phyloP scores from a whole-genome alignment of 2,329 filamentous ascomycete genomes.

The Elsinoe perseae region DNA sequence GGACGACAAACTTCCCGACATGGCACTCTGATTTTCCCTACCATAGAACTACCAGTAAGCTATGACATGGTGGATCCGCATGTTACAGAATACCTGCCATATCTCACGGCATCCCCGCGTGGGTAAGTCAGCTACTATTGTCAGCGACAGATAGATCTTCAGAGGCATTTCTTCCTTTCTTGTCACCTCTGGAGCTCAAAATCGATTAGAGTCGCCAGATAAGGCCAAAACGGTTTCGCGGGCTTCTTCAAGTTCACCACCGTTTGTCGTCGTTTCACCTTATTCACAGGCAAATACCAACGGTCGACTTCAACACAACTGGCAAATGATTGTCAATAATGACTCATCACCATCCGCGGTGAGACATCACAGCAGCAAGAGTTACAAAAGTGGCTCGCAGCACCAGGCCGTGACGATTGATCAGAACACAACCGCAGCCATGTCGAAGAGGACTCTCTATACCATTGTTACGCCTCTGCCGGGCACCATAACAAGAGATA shows the following conservation, averaged over 20 bases:
- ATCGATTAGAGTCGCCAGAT: slow-evolving; percentile 12
- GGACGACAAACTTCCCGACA: background rate
- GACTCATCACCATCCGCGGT: background rate
- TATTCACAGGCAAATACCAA: slow-evolving; percentile 13
- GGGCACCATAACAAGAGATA: slow-evolving; percentile 55
- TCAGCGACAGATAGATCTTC: background rate
- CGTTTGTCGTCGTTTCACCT: slow-evolving; percentile 14
- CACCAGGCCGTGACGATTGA: slow-evolving; percentile 1
- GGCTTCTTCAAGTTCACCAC: slow-evolving; percentile 1
- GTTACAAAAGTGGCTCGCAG: slow-evolving; percentile 6
- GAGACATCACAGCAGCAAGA: background rate
- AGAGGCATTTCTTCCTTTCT: background rate
- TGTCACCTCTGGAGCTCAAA: background rate
- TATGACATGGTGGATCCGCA: background rate
- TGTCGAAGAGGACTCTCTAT: slow-evolving; percentile 65
- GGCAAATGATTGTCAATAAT: slow-evolving; percentile 11
- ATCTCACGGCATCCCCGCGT: background rate
- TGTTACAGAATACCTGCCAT: slow-evolving; percentile 8
- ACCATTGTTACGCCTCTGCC: slow-evolving; percentile 75
- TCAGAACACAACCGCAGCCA: slow-evolving; percentile 31
- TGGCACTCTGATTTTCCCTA: background rate
- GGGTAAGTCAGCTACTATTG: background rate
- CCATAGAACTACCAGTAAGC: background rate
- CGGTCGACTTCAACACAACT: slow-evolving; percentile 7
- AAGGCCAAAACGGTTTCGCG: slow-evolving; percentile 1